Percentiles rank a stretch among this genome's conserved stretches.
These are phyloP conservation scores for Hypoxylon fuscum DNA, from an alignment of 495 filamentous ascomycete genomes.

Conservation along the genomic window DNA sequence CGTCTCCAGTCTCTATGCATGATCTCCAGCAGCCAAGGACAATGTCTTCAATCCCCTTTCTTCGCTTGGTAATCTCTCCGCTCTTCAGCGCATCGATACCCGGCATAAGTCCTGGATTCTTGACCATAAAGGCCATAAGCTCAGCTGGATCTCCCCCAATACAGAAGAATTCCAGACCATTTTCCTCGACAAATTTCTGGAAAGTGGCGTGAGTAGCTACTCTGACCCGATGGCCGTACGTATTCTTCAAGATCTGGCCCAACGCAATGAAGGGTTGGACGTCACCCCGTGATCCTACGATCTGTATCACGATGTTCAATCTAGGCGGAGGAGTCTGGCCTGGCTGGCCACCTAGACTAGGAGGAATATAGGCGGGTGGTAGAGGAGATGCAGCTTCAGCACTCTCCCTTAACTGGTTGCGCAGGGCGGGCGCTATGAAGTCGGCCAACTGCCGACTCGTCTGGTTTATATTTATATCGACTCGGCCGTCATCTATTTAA, in stretches of 20 bases:
- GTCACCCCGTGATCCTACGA: slow-evolving; percentile 81
- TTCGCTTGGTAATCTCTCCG: slow-evolving; percentile 73
- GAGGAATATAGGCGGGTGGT: slow-evolving; percentile 69
- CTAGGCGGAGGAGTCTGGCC: slow-evolving; percentile 64
- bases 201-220: slow-evolving; percentile 81
- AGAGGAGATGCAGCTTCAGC: slow-evolving; percentile 42
- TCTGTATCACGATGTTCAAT: slow-evolving; percentile 81
- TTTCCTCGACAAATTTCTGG: slow-evolving; percentile 71
- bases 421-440: slow-evolving; percentile 71
- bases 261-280: slow-evolving; percentile 79
- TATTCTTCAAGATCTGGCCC: slow-evolving; percentile 67
- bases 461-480: slow-evolving; percentile 79
- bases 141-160: slow-evolving; percentile 82
- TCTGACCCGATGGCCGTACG: slow-evolving; percentile 77
- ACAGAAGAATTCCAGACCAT: slow-evolving; percentile 79
- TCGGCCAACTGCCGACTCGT: slow-evolving; percentile 69
- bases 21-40: slow-evolving; percentile 83
- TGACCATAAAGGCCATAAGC: slow-evolving; percentile 89
- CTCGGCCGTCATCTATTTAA: slow-evolving; percentile 71
- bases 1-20: slow-evolving; percentile 67
- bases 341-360: slow-evolving; percentile 65
- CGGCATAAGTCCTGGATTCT: slow-evolving; percentile 82
- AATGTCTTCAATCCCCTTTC: slow-evolving; percentile 73
- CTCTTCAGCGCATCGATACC: slow-evolving; percentile 70
- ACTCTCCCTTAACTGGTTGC: slow-evolving; percentile 59